Evolutionary conservation across 805 yeast genomes (phyloP).

Genomic region (Lipomyces sp.): DNA sequence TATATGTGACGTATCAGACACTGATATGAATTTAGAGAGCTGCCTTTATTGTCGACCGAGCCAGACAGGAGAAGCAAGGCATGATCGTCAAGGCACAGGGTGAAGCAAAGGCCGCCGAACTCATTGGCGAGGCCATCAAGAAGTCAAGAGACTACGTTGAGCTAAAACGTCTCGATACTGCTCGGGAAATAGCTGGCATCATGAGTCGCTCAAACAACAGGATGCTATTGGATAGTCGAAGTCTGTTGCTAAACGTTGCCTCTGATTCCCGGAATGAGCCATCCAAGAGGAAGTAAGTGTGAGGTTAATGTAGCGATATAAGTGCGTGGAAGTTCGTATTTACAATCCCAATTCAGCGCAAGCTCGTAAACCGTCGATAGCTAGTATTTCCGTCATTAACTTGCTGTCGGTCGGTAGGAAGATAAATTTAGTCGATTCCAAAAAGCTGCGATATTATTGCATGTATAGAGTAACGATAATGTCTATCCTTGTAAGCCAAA

Average conservation of each 20-base stretch:
- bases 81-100: constrained; percentile 92
- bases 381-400: not conserved
- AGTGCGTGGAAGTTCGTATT: not conserved
- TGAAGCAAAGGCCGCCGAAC: constrained; percentile 97
- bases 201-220: constrained; percentile 87
- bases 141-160: constrained; percentile 95
- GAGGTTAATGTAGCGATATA: not conserved
- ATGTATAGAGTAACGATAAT: not conserved
- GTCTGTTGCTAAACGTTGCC: constrained; percentile 86
- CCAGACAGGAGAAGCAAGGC: constrained; percentile 96
- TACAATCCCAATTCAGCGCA: constrained; percentile 4
- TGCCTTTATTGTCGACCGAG: constrained; percentile 94
- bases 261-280: constrained; percentile 66
- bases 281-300: constrained; percentile 21
- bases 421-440: not conserved
- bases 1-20: not conserved
- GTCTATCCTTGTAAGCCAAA: not conserved
- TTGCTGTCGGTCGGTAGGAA: not conserved
- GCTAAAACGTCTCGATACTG: constrained; percentile 94
- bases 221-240: constrained; percentile 88
- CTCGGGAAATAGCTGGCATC: constrained; percentile 89
- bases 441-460: not conserved
- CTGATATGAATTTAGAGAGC: constrained; percentile 58
- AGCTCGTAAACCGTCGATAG: not conserved
- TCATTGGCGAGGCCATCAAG: constrained; percentile 98